Percentiles rank a stretch among this genome's conserved stretches.
Conservation (phyloP, 208 protist species). For the Entamoeba dispar region DNA sequence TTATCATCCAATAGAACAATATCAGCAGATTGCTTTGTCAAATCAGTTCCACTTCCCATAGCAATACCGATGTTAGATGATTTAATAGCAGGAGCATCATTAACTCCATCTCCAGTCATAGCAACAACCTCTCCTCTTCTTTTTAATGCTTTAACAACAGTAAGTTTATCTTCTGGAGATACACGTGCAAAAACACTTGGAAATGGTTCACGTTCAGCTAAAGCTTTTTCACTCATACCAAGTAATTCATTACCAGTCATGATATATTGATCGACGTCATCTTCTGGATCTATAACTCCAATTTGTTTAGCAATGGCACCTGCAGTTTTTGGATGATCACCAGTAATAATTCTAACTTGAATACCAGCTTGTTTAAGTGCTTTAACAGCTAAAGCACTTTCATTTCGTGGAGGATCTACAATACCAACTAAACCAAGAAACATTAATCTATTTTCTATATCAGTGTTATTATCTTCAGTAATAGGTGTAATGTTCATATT, state of each 20-base stretch:
- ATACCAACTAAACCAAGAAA: constrained; percentile 57
- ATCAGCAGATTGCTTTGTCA: constrained; percentile 14
- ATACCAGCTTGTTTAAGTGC: constrained; percentile 55
- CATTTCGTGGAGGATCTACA: constrained; percentile 53
- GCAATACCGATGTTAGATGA: constrained; percentile 73
- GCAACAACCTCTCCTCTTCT: constrained; percentile 18
- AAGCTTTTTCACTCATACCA: not conserved
- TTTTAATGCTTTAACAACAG: constrained; percentile 8
- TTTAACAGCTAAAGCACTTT: constrained; percentile 43
- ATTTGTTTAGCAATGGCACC: constrained; percentile 53
- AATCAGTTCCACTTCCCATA: constrained; percentile 13
- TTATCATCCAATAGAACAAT: constrained; percentile 18
- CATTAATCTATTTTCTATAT: constrained; percentile 13
- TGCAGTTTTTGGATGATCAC: constrained; percentile 63
- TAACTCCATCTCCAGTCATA: constrained; percentile 41
- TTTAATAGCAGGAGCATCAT: constrained; percentile 80
- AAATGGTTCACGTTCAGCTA: not conserved
- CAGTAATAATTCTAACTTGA: constrained; percentile 69
- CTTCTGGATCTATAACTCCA: constrained; percentile 33
- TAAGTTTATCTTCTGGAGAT: constrained; percentile 26
- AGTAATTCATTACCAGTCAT: not conserved
- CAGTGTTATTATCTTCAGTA: not conserved
- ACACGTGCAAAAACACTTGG: constrained; percentile 37
- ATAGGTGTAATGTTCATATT: not conserved
- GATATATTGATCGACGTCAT: not conserved